phyloP scores from a whole-genome alignment of 805 yeast species.

The Schwanniomyces polymorphus region DNA sequence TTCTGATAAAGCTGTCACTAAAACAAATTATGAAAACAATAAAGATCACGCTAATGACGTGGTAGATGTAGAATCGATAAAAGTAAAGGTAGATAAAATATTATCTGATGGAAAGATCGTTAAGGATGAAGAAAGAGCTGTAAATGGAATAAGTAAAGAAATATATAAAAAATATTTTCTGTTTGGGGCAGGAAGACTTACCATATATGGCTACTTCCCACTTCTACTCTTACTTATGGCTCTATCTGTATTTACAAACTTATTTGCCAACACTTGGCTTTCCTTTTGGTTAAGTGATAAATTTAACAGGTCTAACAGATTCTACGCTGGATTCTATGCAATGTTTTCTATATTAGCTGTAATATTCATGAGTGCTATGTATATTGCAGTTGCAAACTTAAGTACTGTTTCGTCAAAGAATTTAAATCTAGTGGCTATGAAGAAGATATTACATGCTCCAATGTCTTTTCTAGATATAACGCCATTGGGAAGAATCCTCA shows the following conservation, averaged over 20 bases:
- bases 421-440: slow-evolving; percentile 59
- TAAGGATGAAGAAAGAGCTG: slow-evolving; percentile 55
- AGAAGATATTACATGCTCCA: slow-evolving; percentile 63
- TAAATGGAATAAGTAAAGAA: slow-evolving; percentile 40
- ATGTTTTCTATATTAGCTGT: slow-evolving; percentile 51
- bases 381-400: slow-evolving; percentile 45
- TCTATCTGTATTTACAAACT: slow-evolving; percentile 44
- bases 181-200: slow-evolving; percentile 28
- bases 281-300: slow-evolving; percentile 70
- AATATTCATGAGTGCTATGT: slow-evolving; percentile 38
- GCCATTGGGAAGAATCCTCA: slow-evolving; percentile 81
- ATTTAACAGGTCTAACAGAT: slow-evolving; percentile 47
- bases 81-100: slow-evolving; percentile 4
- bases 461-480: slow-evolving; percentile 79
- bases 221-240: slow-evolving; percentile 2
- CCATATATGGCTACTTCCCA: slow-evolving; percentile 8
- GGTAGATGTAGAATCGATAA: slow-evolving; percentile 12
- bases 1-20: slow-evolving; percentile 3
- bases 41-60: too few species aligned
- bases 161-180: slow-evolving; percentile 33
- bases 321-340: slow-evolving; percentile 70
- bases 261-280: slow-evolving; percentile 72
- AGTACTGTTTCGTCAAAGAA: slow-evolving; percentile 50
- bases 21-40: slow-evolving; percentile 5
- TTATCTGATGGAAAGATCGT: slow-evolving; percentile 17